Conservation (phyloP, 2,329 filamentous ascomycete species). For the Microcyclosporella mali region DNA sequence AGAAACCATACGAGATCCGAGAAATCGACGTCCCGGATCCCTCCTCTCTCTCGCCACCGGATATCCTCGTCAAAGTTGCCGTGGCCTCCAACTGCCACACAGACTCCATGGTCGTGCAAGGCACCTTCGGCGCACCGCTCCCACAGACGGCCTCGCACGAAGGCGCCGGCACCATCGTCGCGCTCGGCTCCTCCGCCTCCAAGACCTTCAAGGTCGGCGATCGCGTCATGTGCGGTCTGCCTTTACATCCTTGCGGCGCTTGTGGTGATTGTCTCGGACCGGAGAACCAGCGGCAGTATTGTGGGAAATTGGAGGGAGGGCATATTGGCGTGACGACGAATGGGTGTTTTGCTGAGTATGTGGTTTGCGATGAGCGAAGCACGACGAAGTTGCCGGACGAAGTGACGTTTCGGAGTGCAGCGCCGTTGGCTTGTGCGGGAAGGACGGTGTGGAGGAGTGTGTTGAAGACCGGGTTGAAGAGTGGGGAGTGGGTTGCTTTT, state of each 20-base stretch:
- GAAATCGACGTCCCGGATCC: conserved; percentile 36
- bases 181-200: conserved; percentile 38
- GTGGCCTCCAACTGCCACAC: conserved; percentile 59
- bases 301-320: conserved; percentile 36
- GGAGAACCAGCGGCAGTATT: conserved; percentile 50
- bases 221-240: conserved; percentile 52
- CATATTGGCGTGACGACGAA: conserved; percentile 47
- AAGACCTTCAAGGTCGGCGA: conserved; percentile 45
- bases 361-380: conserved; percentile 44
- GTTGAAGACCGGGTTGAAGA: conserved; percentile 36
- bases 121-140: conserved; percentile 44
- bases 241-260: conserved; percentile 47
- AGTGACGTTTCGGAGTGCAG: conserved; percentile 47
- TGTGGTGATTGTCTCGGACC: conserved; percentile 50
- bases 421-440: conserved; percentile 53
- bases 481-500: conserved; percentile 37
- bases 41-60: conserved; percentile 40
- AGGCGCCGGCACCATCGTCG: conserved; percentile 50
- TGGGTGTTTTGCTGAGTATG: conserved; percentile 55
- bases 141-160: conserved; percentile 54
- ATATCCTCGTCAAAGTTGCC: conserved; percentile 56
- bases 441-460: conserved; percentile 47
- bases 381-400: conserved; percentile 44
- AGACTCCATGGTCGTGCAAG: conserved; percentile 50
- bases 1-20: conserved; percentile 51